phyloP scores from a whole-genome alignment of 331 rosid species.

The Cydonia oblonga region DNA sequence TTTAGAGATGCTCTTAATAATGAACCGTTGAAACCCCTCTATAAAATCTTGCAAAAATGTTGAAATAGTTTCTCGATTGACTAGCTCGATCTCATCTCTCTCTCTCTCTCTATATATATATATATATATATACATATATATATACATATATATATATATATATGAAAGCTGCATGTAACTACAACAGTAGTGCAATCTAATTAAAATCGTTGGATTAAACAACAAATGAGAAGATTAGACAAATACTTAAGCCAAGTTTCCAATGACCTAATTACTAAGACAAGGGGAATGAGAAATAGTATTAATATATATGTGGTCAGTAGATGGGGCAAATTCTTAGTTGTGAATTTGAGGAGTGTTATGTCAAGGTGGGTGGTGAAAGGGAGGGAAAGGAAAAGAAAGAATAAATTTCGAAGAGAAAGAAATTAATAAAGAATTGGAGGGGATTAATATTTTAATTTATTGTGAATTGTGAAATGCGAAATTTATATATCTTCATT shows the following conservation, averaged over 20 bases:
- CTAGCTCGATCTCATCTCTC: background rate
- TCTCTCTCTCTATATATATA: no score
- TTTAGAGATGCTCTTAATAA: no score
- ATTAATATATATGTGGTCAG: background rate
- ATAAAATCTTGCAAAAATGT: background rate
- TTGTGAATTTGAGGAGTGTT: slow-evolving; percentile 34
- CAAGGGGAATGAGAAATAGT: background rate
- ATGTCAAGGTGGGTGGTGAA: slow-evolving; percentile 80
- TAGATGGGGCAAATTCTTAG: background rate
- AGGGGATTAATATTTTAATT: background rate
- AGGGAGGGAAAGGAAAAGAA: slow-evolving; percentile 5
- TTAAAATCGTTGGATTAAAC: background rate
- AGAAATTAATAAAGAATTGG: background rate
- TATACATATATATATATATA: background rate
- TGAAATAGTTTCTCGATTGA: background rate
- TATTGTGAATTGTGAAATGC: background rate
- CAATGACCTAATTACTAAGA: background rate
- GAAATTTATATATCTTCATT: background rate
- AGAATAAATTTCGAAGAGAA: slow-evolving; percentile 7
- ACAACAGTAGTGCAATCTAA: background rate
- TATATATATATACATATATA: no score
- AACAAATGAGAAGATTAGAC: background rate
- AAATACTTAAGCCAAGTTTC: background rate
- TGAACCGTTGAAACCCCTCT: background rate
- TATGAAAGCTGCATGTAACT: background rate